phyloP scores from a whole-genome alignment of 2,329 filamentous ascomycete species.

The Beauveria varroae region DNA sequence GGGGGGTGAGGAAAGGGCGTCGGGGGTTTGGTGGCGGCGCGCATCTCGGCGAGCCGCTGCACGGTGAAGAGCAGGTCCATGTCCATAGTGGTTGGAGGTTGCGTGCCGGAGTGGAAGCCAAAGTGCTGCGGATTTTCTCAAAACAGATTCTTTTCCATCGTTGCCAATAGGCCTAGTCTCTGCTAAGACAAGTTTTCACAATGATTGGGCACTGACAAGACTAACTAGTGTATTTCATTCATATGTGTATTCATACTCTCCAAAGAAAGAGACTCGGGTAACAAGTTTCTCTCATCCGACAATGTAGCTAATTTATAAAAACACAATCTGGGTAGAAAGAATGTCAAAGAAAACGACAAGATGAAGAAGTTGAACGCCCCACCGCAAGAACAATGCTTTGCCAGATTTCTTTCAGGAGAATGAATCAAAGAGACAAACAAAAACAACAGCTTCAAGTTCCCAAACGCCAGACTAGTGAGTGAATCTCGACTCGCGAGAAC shows the following conservation, averaged over 20 bases:
- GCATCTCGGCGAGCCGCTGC: background rate
- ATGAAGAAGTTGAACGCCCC: background rate
- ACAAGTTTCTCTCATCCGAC: background rate
- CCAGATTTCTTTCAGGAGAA: background rate
- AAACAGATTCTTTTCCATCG: too few relatives aligned
- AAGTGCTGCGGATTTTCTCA: too few relatives aligned
- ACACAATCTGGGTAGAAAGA: background rate
- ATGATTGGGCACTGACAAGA: background rate
- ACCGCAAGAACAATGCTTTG: background rate
- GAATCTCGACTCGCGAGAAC: background rate
- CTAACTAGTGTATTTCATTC: background rate
- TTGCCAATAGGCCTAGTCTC: background rate
- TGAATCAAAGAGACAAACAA: background rate
- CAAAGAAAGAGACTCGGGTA: background rate
- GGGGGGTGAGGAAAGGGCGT: background rate
- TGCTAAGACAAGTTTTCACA: background rate
- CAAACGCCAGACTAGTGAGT: conserved; percentile 2
- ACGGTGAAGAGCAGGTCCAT: background rate
- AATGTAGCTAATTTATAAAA: background rate
- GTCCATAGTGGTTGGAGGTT: background rate
- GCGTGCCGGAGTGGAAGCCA: background rate
- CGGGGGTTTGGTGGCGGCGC: background rate
- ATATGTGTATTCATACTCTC: background rate
- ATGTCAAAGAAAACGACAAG: background rate
- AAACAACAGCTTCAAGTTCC: background rate